Percentiles rank a stretch among this genome's conserved stretches.
phyloP scores from a whole-genome alignment of 495 filamentous ascomycete genomes.

The Cetradonia linearis region DNA sequence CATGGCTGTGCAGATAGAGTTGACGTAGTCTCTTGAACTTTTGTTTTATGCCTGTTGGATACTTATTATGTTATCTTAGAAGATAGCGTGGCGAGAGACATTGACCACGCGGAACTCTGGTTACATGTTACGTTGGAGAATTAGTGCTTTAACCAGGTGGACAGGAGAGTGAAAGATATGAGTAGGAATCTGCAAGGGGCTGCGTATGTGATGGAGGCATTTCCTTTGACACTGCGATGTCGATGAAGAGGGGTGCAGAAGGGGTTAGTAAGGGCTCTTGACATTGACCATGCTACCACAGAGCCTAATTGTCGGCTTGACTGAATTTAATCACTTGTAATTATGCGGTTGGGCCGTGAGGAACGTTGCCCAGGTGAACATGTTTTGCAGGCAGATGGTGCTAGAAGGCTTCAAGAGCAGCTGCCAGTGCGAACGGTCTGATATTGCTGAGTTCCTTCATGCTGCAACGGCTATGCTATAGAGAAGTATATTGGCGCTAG shows the following conservation, averaged over 20 bases:
- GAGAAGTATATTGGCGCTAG: neutral
- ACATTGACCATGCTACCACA: neutral
- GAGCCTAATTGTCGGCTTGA: neutral
- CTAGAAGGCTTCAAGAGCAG: neutral
- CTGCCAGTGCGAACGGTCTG: neutral
- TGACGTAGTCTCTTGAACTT: neutral
- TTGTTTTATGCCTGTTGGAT: neutral
- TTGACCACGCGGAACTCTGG: neutral
- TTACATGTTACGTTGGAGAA: neutral
- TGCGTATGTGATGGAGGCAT: neutral
- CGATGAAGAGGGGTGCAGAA: neutral
- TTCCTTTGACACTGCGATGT: neutral
- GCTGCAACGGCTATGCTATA: neutral
- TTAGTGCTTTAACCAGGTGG: neutral
- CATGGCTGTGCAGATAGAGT: too few species aligned
- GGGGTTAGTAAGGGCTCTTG: neutral
- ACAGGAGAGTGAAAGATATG: neutral
- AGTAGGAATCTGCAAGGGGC: neutral
- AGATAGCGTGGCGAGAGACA: neutral
- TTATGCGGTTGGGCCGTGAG: neutral
- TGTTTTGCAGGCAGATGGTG: neutral
- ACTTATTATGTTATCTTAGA: neutral
- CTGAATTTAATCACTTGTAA: neutral
- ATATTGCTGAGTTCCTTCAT: neutral
- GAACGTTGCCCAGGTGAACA: neutral